Base-by-base conservation (phyloP, 306 rosid genomes). In the Ammopiptanthus mongolicus region DNA sequence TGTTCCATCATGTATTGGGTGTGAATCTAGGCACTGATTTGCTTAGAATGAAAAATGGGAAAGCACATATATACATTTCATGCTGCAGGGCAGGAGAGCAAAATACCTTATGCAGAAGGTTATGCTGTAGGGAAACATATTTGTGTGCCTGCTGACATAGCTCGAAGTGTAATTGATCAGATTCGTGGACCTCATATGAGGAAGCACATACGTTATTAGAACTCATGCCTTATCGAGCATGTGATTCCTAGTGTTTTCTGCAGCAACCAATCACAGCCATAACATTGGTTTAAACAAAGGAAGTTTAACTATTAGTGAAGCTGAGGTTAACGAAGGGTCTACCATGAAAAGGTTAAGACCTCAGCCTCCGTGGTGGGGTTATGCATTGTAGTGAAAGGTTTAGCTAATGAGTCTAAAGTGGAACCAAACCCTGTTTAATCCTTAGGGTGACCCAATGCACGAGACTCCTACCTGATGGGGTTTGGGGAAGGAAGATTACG, bases 111-210 rank as follows among this genome's bases (percentile, higher is more conserved):
- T 33, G 29, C 21, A 66, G 78, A 75, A 61, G 6, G 65, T 42
- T 71, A 41, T 33, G 79, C 73, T 31, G 18, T 65, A 22, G 80
- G 67, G 14, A 17, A 50, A 37, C 13, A 47, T 51, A 59, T 82
- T 65, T 59, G 48, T 28, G 78, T 82, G 73, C 65, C 73, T 48
- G 80, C 80, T 2, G 48, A 78, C 55, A 78, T 73, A 56, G 73
- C 58, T 21, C 29, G 59, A 39, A 65, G 77, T 51, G 86, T 63
- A 33, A 55, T 67, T 41, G 72, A 81, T 52, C 67, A 69, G 23
- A 69, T 70, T 9, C 37, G 48, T 3, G 72, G 81, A 4, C 21
- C 11, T 69, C 69, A 8, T 81, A 64, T 28, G 81, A 69, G 51
- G 77, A 81, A 28, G 15, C 69, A 56, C 78, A 73, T n/a, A 73